Conservation (phyloP, 306 rosid genomes). For the Medicago arabica region DNA sequence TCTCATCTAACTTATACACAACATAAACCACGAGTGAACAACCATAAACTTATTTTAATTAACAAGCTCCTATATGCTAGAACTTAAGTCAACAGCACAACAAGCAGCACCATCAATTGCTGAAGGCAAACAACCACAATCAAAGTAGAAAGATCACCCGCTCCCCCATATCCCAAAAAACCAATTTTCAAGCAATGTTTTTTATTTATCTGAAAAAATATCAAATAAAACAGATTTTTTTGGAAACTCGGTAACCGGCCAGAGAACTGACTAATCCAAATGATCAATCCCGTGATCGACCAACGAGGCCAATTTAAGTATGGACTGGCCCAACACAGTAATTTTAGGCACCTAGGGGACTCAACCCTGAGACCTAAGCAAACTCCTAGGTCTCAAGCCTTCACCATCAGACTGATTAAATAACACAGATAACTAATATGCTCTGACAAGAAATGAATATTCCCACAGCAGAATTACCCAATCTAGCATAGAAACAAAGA, state of each 20-base stretch:
- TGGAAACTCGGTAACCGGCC: too few species aligned
- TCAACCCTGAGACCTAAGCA: too few species aligned
- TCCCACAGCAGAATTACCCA: slow-evolving; percentile 5
- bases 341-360: too few species aligned
- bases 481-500: slow-evolving; percentile 19
- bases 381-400: too few species aligned
- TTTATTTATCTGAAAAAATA: background rate
- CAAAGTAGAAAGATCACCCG: slow-evolving; percentile 9
- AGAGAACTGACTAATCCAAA: too few species aligned
- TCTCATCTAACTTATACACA: background rate
- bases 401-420: too few species aligned
- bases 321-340: too few species aligned
- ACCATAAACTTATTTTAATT: slow-evolving; percentile 6
- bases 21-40: background rate
- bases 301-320: too few species aligned
- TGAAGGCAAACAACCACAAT: slow-evolving; percentile 8
- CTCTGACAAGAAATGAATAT: slow-evolving; percentile 4
- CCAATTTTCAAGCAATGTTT: slow-evolving; percentile 15
- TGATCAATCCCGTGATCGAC: too few species aligned
- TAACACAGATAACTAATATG: too few species aligned
- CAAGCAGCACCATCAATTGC: slow-evolving; percentile 19
- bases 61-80: background rate
- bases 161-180: slow-evolving; percentile 17
- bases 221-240: slow-evolving; percentile 8
- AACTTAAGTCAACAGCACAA: slow-evolving; percentile 5